phyloP scores from a whole-genome alignment of 2,329 filamentous ascomycete species.

The Thermochaetoides dissita region DNA sequence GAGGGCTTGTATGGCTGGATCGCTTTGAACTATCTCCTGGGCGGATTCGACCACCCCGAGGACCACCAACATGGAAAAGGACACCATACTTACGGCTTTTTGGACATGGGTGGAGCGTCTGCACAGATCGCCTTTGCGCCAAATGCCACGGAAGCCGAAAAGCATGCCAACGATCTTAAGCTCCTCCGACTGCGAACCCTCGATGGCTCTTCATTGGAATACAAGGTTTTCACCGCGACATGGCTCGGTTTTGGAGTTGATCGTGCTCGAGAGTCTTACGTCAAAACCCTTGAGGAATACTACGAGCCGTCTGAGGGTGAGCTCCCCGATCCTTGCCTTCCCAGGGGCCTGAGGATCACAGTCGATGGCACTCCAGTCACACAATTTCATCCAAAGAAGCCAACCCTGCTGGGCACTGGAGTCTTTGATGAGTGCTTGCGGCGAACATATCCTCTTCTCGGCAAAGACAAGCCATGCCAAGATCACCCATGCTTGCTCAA shows the following conservation, averaged over 20 bases:
- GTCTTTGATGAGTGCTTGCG: constrained; percentile 73
- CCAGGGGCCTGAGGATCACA: constrained; percentile 59
- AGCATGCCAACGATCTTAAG: constrained; percentile 81
- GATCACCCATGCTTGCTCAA: constrained; percentile 80
- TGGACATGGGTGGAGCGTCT: constrained; percentile 96
- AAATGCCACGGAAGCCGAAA: constrained; percentile 76
- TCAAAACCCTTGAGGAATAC: constrained; percentile 59
- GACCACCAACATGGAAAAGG: constrained; percentile 68
- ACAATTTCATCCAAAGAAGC: constrained; percentile 22
- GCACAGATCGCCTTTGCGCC: constrained; percentile 97
- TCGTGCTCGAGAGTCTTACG: constrained; percentile 71
- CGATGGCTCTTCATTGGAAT: constrained; percentile 63
- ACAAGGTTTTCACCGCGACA: constrained; percentile 85
- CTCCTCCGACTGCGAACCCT: constrained; percentile 72
- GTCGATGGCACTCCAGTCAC: constrained; percentile 49
- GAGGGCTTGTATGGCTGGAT: constrained; percentile 97
- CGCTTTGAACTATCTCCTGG: constrained; percentile 86
- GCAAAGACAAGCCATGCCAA: constrained; percentile 73
- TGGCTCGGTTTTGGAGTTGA: constrained; percentile 98
- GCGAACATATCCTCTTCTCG: constrained; percentile 70
- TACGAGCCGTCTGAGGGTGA: constrained; percentile 42
- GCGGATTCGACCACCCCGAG: constrained; percentile 68
- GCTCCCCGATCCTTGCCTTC: constrained; percentile 82
- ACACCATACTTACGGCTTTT: constrained; percentile 90
- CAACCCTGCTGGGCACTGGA: constrained; percentile 66